These are phyloP conservation scores for Solanum phureja DNA, from an alignment of 257 asterid genomes.

Conservation along the genomic window DNA sequence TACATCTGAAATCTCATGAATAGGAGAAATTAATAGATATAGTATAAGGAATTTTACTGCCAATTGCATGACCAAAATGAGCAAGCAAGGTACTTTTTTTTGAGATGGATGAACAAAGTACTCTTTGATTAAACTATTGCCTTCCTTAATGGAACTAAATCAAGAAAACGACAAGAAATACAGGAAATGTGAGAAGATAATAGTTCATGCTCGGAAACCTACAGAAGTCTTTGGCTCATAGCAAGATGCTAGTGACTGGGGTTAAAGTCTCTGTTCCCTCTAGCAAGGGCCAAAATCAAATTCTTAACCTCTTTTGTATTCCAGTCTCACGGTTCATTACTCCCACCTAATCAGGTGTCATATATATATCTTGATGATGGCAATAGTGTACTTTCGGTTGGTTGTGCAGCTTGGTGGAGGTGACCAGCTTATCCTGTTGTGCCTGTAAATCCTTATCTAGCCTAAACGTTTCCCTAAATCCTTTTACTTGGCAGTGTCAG, in stretches of 20 bases:
- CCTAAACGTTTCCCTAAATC: neutral
- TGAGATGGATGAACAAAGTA: neutral
- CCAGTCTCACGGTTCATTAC: neutral
- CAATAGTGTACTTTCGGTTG: neutral
- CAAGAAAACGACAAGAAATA: neutral
- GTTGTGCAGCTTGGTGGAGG: neutral
- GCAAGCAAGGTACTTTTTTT: neutral
- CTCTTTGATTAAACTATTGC: neutral
- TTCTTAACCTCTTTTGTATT: neutral
- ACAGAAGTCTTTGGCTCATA: neutral
- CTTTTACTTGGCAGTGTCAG: neutral
- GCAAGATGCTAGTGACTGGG: neutral
- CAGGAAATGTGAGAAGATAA: neutral
- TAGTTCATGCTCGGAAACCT: neutral
- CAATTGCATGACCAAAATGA: neutral
- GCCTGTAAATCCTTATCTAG: neutral
- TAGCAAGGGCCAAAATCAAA: neutral
- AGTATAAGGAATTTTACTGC: neutral
- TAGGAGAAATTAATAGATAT: neutral
- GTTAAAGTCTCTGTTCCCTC: neutral
- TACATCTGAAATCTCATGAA: neutral
- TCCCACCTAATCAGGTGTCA: neutral
- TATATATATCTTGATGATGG: neutral
- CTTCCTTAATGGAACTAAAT: neutral
- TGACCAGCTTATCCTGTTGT: neutral